Conservation (phyloP, 352 stramenopile species). For the Phytophthora colocasiae region DNA sequence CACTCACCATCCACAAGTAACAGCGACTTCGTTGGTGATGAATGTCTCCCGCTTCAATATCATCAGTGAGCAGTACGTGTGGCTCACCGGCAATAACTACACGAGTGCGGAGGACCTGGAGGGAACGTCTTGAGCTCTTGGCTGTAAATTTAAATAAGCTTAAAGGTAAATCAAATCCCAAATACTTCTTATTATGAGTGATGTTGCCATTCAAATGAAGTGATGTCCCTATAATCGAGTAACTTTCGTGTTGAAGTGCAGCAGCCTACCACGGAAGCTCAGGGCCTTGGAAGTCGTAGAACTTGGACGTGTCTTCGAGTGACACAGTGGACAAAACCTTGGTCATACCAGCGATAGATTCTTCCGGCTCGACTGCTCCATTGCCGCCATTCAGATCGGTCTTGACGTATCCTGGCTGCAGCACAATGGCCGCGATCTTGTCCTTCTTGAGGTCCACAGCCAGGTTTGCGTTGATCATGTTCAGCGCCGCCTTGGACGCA, state of each 20-base stretch:
- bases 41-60: conserved; percentile 30
- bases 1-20: too few species aligned
- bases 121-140: conserved; percentile 1
- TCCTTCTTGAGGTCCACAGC: conserved; percentile 52
- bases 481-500: conserved; percentile 72
- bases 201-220: too few species aligned
- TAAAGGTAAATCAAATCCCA: too few species aligned
- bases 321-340: conserved; percentile 34
- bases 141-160: neutral
- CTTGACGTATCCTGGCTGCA: conserved; percentile 57
- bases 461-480: conserved; percentile 60
- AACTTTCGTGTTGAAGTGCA: too few species aligned
- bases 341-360: conserved; percentile 41
- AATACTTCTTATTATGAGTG: too few species aligned
- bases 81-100: conserved; percentile 21
- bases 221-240: too few species aligned
- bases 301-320: conserved; percentile 51
- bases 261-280: conserved; percentile 49
- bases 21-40: conserved; percentile 8
- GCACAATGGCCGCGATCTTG: conserved; percentile 47
- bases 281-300: conserved; percentile 50
- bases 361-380: conserved; percentile 32
- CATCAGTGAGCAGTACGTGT: conserved; percentile 25
- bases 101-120: conserved; percentile 4
- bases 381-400: conserved; percentile 48